Evolutionary conservation across 2,329 filamentous ascomycete species (phyloP), one percentile per base, ranked within the genome.

Genomic region (Fusarium annulatum): DNA sequence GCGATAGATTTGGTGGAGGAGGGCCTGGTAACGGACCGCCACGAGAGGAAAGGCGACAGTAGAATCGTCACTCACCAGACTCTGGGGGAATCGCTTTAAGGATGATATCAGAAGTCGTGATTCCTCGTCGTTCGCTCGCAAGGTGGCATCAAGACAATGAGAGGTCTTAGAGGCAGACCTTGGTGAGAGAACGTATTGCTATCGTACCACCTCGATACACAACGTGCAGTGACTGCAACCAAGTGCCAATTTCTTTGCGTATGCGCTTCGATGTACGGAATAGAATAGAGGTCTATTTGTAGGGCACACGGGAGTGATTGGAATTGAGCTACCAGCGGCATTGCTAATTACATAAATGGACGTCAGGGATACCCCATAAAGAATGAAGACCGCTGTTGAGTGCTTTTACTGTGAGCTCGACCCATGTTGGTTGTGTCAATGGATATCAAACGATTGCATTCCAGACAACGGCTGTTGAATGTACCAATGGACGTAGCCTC

Each of bases 1-100:
- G 85, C 52, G 83, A 83, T 48, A 82, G 81, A 43, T 85, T 87
- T 39, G 72, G 80, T 9, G 77, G 79, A 61, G 77, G 79, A 62
- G 77, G 78, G 21, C 76, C 77, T 18, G 69, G 71, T 11, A 74
- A 76, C 42, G 77, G 79, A 33, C 73, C 79, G 19, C 75, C 77
- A 34, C 78, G 80, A 26, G 80, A 81, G 30, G 77, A 76, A 64
- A 74, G 76, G 53, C 78, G 77, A 49, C 70, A 75, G 55, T 81
- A 80, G 77, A 65, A 63, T 33, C 38, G 61, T 58, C 61, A 64
- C 62, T 64, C 69, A 38, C 48, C 65, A 61, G 53, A 65, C 45
- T 67, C 39, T 36, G 34, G 39, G n/a, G 61, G 67, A 61, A 48
- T 58, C 23, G n/a, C 41, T 16, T 34, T 30, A 41, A 60, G 53